Evolutionary conservation across 2,329 filamentous ascomycete species (phyloP), one percentile per base, ranked within the genome.

Genomic region (Alternaria ventricosa): DNA sequence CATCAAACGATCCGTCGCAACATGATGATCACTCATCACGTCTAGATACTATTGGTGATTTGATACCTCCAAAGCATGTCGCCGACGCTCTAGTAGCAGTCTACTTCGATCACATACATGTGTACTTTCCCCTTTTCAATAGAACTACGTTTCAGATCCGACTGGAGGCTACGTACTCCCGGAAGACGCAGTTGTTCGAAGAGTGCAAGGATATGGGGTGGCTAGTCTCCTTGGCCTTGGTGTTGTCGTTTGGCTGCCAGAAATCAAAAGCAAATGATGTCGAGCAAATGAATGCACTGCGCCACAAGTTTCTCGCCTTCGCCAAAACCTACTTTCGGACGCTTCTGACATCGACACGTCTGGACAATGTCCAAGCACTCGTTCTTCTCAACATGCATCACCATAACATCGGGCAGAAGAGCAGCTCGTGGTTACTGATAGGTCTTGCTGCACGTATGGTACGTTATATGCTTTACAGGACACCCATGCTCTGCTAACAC

Each of bases 351-450:
- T 75, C 78, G 6, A 80, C 79, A 2, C 82, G 76, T 23, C 68
- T 83, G 9, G 71, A 77, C n/a, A 83, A 82, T 45, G 75, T 83
- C 10, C 81, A 82, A 64, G 82, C 81, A 1, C 72, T 83, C 25
- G 76, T 83, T 57, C 73, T 83, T 6, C 75, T 83, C 11, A 79
- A 81, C 22, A 56, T 83, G 12, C 80, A 83, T 61, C 77, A 82
- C 60, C 79, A 83, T 59, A 80, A 79, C 36, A 76, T 77, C 25
- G 82, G 81, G 12, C 81, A 83, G 61, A 74, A 80, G 27, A 83
- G 80, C 33, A 79, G 76, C 55, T 77, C 80, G 1, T 83, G 80
- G 75, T 75, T 81, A 54, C 71, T 82, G 4, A 75, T 82, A 10
- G 81, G 81, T 3, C 77, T 78, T 33, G 81, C 79, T 9, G 80